A percentile compares a stretch with the other conserved stretches of the same genome.
These are phyloP conservation scores for Cichorium intybus DNA, from an alignment of 140 eudicot species.

Conservation along the genomic window DNA sequence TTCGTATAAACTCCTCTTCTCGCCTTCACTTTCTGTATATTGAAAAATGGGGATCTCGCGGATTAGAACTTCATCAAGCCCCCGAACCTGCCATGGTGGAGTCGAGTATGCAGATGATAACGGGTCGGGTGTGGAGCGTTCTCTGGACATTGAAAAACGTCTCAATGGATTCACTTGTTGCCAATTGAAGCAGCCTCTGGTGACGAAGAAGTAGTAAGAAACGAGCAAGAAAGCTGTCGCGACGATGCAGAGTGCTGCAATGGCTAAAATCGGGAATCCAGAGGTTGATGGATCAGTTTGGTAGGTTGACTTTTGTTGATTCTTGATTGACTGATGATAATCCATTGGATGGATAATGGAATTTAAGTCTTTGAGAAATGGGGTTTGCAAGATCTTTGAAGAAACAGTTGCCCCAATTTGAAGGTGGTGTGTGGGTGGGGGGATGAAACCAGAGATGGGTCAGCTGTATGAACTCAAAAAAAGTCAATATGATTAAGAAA, in stretches of 20 bases:
- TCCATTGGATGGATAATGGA: conserved; percentile 33
- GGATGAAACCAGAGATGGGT: conserved; percentile 26
- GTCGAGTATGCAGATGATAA: conserved; percentile 52
- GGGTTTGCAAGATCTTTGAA: conserved; percentile 17
- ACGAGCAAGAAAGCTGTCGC: conserved; percentile 72
- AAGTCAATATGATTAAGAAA: conserved; percentile 30
- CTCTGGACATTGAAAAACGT: conserved; percentile 41
- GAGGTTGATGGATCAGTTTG: conserved; percentile 37
- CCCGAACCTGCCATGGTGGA: conserved; percentile 68
- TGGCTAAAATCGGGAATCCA: conserved; percentile 65
- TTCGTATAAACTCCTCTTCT: conserved; percentile 38
- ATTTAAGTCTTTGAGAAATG: conserved; percentile 7
- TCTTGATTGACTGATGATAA: conserved; percentile 39
- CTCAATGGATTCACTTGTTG: conserved; percentile 61
- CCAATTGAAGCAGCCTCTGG: conserved; percentile 72
- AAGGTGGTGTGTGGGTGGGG: conserved; percentile 8
- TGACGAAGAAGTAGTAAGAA: conserved; percentile 66
- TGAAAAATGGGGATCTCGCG: conserved; percentile 74
- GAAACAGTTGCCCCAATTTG: not conserved
- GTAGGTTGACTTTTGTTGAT: conserved; percentile 33
- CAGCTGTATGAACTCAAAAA: conserved; percentile 27
- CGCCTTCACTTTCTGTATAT: conserved; percentile 39
- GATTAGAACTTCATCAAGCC: conserved; percentile 67
- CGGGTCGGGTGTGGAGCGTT: conserved; percentile 35
- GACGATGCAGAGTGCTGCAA: conserved; percentile 61